Evolutionary conservation across 768 basidiomycete species (phyloP).

Genomic region (Cystofilobasidium capitatum): DNA sequence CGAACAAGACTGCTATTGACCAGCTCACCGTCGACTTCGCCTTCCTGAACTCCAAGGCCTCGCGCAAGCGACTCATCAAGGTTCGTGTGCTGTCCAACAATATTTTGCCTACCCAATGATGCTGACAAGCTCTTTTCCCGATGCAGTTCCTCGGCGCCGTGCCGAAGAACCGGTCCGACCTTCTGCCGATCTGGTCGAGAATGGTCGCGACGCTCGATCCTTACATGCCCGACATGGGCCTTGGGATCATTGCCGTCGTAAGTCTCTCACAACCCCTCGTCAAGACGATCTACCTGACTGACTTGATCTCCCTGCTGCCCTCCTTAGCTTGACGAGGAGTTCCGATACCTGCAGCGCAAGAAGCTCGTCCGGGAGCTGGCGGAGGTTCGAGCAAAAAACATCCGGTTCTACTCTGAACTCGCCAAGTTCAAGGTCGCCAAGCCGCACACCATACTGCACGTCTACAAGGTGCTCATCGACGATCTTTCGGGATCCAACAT

Average conservation of each 20-base stretch:
- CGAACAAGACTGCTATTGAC: slow-evolving; percentile 77
- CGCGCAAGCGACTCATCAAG: slow-evolving; percentile 79
- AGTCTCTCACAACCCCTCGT: slow-evolving; percentile 36
- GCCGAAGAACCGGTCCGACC: slow-evolving; percentile 76
- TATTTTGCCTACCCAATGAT: neutral
- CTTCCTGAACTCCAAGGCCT: slow-evolving; percentile 91
- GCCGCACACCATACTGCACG: slow-evolving; percentile 80
- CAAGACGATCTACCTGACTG: neutral
- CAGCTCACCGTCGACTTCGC: slow-evolving; percentile 93
- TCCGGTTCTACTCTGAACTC: slow-evolving; percentile 74
- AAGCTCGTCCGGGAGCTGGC: slow-evolving; percentile 83
- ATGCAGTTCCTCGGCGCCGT: slow-evolving; percentile 55
- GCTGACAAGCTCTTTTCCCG: neutral
- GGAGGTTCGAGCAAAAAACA: slow-evolving; percentile 81
- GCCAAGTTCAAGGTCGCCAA: slow-evolving; percentile 95
- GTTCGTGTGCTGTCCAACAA: slow-evolving; percentile 43
- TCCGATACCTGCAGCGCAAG: slow-evolving; percentile 87
- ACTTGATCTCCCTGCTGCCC: neutral
- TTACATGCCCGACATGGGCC: slow-evolving; percentile 89
- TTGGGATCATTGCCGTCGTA: slow-evolving; percentile 69
- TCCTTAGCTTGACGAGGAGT: slow-evolving; percentile 83
- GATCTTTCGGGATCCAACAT: slow-evolving; percentile 88
- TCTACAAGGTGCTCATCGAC: slow-evolving; percentile 93
- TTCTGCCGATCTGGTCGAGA: slow-evolving; percentile 85
- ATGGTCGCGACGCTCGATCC: slow-evolving; percentile 75